phyloP scores from a whole-genome alignment of 257 asterid genomes.

The Eustoma russellianum region DNA sequence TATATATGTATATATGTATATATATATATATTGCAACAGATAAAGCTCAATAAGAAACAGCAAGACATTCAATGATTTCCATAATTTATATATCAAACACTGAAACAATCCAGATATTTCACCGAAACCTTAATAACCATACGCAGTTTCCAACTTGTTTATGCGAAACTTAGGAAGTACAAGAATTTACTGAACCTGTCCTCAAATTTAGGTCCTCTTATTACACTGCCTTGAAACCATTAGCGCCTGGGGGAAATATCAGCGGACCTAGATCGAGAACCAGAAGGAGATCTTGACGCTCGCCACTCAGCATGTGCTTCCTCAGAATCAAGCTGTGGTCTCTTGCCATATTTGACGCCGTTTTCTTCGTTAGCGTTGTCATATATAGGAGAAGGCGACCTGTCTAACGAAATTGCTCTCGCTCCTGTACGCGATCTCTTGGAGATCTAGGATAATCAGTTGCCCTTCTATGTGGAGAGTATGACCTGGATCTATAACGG shows the following conservation, averaged over 20 bases:
- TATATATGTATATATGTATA: no score
- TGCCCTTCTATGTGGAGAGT: constrained; percentile 24
- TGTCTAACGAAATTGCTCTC: constrained; percentile 3
- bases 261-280: constrained; percentile 27
- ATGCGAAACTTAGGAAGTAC: no score
- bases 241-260: constrained; percentile 19
- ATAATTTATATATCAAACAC: no score
- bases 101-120: no score
- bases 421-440: constrained; percentile 14
- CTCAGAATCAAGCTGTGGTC: constrained; percentile 10
- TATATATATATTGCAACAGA: no score
- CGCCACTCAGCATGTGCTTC: constrained; percentile 15
- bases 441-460: constrained; percentile 18
- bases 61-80: no score
- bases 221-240: neutral
- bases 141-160: no score
- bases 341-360: constrained; percentile 13
- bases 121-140: no score
- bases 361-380: constrained; percentile 6
- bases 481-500: constrained; percentile 25
- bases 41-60: no score
- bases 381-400: constrained; percentile 21
- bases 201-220: neutral
- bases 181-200: no score
- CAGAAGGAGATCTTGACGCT: constrained; percentile 26